Base-by-base conservation (phyloP, 2,329 filamentous ascomycete species). In the Fonsecaea monophora region DNA sequence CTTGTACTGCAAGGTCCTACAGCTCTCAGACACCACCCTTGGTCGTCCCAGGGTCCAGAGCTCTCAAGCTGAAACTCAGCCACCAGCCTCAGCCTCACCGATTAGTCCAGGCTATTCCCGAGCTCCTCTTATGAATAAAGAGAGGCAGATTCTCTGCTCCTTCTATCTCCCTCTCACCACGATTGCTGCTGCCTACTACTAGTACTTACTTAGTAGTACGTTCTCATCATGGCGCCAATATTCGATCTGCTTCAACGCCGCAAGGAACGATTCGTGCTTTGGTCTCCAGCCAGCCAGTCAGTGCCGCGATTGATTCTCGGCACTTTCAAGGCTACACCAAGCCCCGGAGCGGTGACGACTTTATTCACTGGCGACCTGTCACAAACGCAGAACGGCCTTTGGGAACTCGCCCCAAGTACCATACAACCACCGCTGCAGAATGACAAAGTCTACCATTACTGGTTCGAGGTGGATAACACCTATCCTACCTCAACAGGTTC, bases 391-490 rank as follows among this genome's bases (percentile, higher is more conserved):
- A 34, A 55, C 2, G 53, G 25, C 35, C 53, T 55, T 15, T 55
- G 53, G 53, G 53, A 55, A 13, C 12, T 55, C 12, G 34, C 53
- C 34, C 30, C 10, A 0, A 6, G 18, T n/a, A 30, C 30, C 8
- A 55, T 34, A n/a, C 4, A 21, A 1, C 45, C 18, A 50, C 53
- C 30, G 30, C 30, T 55, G 30, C 13, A 55, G 34, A 37, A 55
- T 55, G 53, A 30, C 2, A 37, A 37, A 18, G 34, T 55, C 53
- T 55, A 55, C 30, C 53, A 55, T 35, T 55, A 55, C 34, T 55
- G 53, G 53, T 55, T 55, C 53, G 53, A 55, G 25, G 53, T 55
- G 53, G 53, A 55, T 25, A 55, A 55, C 34, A 55, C 53, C 4
- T 55, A 35, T 18, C 53, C 53, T 37, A 18, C 21, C 10, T 15